These are phyloP conservation scores for Ogataea nitratoaversa DNA, from an alignment of 805 yeast genomes.

Conservation along the genomic window DNA sequence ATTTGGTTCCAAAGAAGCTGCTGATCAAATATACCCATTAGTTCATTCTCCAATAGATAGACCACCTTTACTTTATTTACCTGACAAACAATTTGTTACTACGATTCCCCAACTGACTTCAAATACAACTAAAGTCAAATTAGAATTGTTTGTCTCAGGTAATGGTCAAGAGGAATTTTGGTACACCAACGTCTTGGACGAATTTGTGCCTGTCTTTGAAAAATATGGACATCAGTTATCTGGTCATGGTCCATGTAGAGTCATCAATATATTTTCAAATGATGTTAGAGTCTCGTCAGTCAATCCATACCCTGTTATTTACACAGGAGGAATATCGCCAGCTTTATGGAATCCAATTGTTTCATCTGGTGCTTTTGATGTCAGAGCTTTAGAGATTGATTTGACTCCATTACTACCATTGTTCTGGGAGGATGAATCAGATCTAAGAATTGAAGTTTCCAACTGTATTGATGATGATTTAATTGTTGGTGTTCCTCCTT, in stretches of 20 bases:
- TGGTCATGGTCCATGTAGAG: conserved; percentile 72
- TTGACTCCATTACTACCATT: conserved; percentile 64
- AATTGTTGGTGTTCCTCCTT: conserved; percentile 21
- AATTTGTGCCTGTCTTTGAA: conserved; percentile 37
- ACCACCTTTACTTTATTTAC: conserved; percentile 46
- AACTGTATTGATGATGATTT: conserved; percentile 45
- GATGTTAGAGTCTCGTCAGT: conserved; percentile 56
- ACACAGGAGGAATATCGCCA: conserved; percentile 80
- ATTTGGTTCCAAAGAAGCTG: conserved; percentile 32
- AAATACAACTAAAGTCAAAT: conserved; percentile 56
- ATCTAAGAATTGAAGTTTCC: conserved; percentile 45
- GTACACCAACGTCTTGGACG: conserved; percentile 60
- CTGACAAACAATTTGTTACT: conserved; percentile 34
- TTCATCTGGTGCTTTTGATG: conserved; percentile 67
- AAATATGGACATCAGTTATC: conserved; percentile 36
- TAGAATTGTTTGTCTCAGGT: conserved; percentile 66
- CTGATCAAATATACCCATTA: conserved; percentile 38
- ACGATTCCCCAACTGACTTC: conserved; percentile 42
- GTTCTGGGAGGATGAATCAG: conserved; percentile 48
- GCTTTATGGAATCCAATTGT: conserved; percentile 80
- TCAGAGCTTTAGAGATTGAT: conserved; percentile 67
- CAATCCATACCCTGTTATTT: conserved; percentile 70
- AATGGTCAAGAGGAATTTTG: conserved; percentile 81
- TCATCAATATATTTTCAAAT: conserved; percentile 57
- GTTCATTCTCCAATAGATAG: conserved; percentile 21